Evolutionary conservation across 139 green algal genomes (phyloP).

Genomic region (Edaphochlamys debaryana): DNA sequence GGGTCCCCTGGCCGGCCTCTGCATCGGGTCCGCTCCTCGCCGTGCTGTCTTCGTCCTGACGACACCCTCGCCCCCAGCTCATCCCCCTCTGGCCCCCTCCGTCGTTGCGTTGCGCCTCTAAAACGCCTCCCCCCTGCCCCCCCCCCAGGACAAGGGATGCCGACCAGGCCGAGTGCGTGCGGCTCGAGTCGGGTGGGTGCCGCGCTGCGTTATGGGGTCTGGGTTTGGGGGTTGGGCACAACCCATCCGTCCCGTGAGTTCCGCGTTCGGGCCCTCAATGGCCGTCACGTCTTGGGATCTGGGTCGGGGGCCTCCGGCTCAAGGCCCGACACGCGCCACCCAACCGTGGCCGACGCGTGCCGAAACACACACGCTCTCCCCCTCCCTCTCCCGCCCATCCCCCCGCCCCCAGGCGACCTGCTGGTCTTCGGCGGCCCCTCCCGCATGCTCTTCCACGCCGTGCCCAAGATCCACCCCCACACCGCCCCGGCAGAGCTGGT

Average conservation of each 20-base stretch:
- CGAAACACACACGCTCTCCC: background rate
- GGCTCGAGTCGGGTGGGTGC: conserved; percentile 54
- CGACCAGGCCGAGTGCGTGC: conserved; percentile 42
- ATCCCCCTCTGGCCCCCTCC: too few species aligned
- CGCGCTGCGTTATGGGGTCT: background rate
- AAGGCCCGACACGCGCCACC: too few species aligned
- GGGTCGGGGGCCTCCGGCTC: too few species aligned
- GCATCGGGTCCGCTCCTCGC: background rate
- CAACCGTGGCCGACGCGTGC: too few species aligned
- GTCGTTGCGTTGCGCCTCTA: too few species aligned
- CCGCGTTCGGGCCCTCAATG: too few species aligned
- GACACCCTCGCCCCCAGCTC: too few species aligned
- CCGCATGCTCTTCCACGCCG: conserved; percentile 72
- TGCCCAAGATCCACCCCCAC: conserved; percentile 56
- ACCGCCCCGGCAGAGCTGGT: conserved; percentile 61
- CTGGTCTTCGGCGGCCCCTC: conserved; percentile 71
- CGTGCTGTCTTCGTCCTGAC: too few species aligned
- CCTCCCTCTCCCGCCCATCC: background rate
- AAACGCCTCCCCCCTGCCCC: background rate
- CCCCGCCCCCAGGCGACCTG: conserved; percentile 51
- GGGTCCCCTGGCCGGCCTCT: background rate
- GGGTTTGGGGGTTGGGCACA: background rate
- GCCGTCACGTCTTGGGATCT: too few species aligned
- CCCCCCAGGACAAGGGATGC: conserved; percentile 12
- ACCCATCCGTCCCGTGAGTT: background rate